Base-by-base conservation (phyloP, 441 rosid species). In the Pelargonium citronellum region DNA sequence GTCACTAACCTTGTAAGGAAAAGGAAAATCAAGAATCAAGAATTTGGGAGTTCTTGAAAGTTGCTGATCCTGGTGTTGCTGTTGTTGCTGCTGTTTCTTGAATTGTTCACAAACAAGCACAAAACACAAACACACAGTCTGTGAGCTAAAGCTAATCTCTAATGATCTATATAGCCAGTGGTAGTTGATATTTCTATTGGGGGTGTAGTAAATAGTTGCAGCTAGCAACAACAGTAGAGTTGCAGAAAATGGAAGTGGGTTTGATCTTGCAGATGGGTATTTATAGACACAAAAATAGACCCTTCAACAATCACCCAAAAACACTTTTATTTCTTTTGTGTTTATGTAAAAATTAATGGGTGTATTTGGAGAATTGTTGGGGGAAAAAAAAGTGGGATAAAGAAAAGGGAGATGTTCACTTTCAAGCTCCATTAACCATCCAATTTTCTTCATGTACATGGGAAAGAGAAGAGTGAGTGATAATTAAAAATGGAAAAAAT, bases 271-370 rank as follows among this genome's bases (percentile, higher is more conserved):
- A 44, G 22, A 80, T 69, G 69, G 74, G 61, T 81, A 80, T 75
- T 77, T 81, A 83, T 85, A 75, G 80, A 71, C 74, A 73, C 66
- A 67, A 71, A 60, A 67, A 82, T 75, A 65, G 79, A 84, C 85
- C 76, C 74, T 73, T 69, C 75, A 80, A 79, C 86, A 72, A 79
- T 71, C 62, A 71, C 68, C 76, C 73, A 79, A 77, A 67, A 39
- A 67, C 68, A 70, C 66, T 34, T 22, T 16, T 22, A 11, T 64
- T 11, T 43, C 55, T 49, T 67, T 57, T 34, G 27, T 44, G 49
- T 67, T 37, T 60, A 63, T 62, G 74, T 73, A 58, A 27, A 74
- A 12, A 62, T 34, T 5, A 34, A 34, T 34, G 34, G 34, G 34
- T 30, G 34, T 30, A 30, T 30, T 30, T 30, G 34, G 34, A 30